Base-by-base conservation (phyloP, 2,329 filamentous ascomycete genomes). In the Calonectria multiphialidica region DNA sequence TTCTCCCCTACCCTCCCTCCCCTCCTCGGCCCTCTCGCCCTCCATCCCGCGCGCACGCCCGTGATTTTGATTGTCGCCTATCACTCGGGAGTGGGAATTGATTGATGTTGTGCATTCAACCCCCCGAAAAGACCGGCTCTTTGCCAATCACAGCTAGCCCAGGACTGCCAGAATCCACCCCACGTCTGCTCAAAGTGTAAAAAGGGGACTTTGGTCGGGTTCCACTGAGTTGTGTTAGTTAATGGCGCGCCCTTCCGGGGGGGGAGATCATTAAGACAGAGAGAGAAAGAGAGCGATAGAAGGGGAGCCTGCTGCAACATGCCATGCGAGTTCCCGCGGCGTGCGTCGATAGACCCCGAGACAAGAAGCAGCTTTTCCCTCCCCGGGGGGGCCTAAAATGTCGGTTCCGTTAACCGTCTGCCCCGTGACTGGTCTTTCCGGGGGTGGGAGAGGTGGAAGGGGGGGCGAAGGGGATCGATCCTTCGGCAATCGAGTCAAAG, bases 141-240 rank as follows among this genome's bases (percentile, higher is more conserved):
- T 25, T 37, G 23, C 53, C n/a, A 25, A 66, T 44, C 49, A 42
- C 18, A 28, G 18, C 44, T 66, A 61, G 61, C 44, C 62, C 62
- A 71, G 68, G 68, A 71, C 68, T 66, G 21, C 23, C 23, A n/a
- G 21, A 47, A 53, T 28, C 49, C 49, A 33, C 47, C 44, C 59
- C 30, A 63, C 45, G 45, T 42, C 8, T 45, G 45, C 33, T 5
- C 25, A 49, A 64, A 67, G 57, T 67, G 69, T 57, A 71, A 67
- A 68, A 71, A 71, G 47, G 64, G 69, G 50, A 71, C 69, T 67
- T 71, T 64, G 64, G 69, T 67, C 21, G 9, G 53, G 53, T 59
- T 59, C 35, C 53, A 37, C 35, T 21, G 16, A 25, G 53, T 37
- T 12, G 35, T 37, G 47, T 30, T 30, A 50, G 25, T 59, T 40